Percentiles rank a stretch among this genome's conserved stretches.
These are phyloP conservation scores for Euptelea pleiosperma DNA, from an alignment of 164 flowering plant genomes.

Conservation along the genomic window DNA sequence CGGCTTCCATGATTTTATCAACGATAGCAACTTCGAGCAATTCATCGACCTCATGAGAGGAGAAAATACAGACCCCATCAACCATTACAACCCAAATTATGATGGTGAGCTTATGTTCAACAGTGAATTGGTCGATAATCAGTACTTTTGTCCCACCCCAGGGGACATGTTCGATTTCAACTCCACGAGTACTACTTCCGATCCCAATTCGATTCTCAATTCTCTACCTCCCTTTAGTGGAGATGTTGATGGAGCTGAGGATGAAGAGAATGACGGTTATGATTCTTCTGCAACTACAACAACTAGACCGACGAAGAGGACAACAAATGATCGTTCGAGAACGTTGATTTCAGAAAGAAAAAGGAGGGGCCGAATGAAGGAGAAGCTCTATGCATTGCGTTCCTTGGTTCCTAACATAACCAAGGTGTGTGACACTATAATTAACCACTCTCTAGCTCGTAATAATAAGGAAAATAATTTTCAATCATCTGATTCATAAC, in stretches of 20 bases:
- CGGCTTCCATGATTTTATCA: conserved; percentile 28
- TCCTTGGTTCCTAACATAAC: conserved; percentile 86
- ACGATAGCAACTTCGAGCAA: conserved; percentile 37
- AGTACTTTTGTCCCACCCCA: not conserved
- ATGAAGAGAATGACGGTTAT: conserved; percentile 35
- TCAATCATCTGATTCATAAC: too few species aligned
- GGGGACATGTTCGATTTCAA: conserved; percentile 18
- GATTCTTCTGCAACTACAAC: conserved; percentile 43
- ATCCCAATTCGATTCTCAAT: conserved; percentile 14
- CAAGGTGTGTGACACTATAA: conserved; percentile 39
- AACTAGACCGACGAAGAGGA: conserved; percentile 20
- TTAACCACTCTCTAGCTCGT: not conserved
- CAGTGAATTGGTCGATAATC: conserved; percentile 1
- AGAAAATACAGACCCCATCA: conserved; percentile 22
- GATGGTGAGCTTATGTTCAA: conserved; percentile 14
- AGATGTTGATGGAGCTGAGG: conserved; percentile 22
- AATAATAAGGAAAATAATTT: too few species aligned
- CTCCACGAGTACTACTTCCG: conserved; percentile 5
- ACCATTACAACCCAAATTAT: not conserved
- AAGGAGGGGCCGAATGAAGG: conserved; percentile 84
- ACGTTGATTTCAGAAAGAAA: conserved; percentile 66
- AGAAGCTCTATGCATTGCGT: conserved; percentile 75
- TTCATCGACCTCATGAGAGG: conserved; percentile 42
- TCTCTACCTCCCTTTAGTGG: conserved; percentile 16
- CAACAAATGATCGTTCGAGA: conserved; percentile 46